Base-by-base conservation (phyloP, 371 early-diverging fungal species). In the Caulochytrium protostelioides region DNA sequence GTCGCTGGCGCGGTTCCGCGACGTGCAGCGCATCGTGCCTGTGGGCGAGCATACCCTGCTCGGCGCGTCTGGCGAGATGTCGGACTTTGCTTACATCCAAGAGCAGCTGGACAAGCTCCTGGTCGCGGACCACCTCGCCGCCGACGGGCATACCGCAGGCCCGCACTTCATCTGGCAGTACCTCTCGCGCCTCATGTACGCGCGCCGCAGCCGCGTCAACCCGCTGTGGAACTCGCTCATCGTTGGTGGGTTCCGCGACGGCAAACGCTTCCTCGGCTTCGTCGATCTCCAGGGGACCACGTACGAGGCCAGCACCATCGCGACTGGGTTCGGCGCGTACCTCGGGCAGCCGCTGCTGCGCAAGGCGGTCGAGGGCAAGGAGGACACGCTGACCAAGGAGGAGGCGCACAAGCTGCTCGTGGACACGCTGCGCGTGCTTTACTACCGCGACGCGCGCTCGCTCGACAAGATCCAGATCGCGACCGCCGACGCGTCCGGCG, bases 231-330 rank as follows among this genome's bases (percentile, higher is more conserved):
- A 95, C 63, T 67, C 78, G 26, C 70, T 83, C 34, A 71, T 94
- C 21, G 75, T 98, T 31, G 98, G 80, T 24, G 98, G 98, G 20
- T 42, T 80, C 21, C 61, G 83, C 34, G 65, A 80, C 39, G 79
- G 74, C 12, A 42, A 60, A 24, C 21, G 80, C 29, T 83, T 91
- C 62, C 68, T 98, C 36, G 97, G 97, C 6, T 90, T 65, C 44
- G 86, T 97, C 30, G 90, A 97, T 55, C 60, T 87, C 34, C 75
- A 80, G 49, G 99, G 98, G 24, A 94, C 92, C 16, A 87, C 91
- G 15, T 94, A 91, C 52, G 70, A 83, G 47, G 52, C 87, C 4
- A 50, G 76, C 12, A 79, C 85, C 15, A 80, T 97, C 42, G 94
- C 97, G 24, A 95, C 98, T 23, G 98, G 99, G 19, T 89, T 83